Evolutionary conservation across 257 asterid species (phyloP).

Genomic region (Fraxinus americana): DNA sequence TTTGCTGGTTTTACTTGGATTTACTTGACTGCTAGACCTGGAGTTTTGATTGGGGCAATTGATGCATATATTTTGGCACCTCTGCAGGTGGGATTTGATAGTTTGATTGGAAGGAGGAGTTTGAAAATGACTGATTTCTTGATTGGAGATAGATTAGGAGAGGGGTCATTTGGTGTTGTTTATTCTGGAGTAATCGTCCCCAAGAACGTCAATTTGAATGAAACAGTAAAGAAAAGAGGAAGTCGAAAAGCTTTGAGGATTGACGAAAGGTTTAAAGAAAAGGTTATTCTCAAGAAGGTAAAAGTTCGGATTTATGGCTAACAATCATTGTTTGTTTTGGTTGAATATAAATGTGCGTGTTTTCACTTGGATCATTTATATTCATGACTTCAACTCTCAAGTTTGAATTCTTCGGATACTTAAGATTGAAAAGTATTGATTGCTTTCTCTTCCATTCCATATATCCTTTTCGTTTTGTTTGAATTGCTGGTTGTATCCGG

Average conservation of each 20-base stretch:
- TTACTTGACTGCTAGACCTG: constrained; percentile 91
- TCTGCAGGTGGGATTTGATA: constrained; percentile 70
- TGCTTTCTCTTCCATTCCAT: background rate
- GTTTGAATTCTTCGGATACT: background rate
- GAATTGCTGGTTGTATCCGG: background rate
- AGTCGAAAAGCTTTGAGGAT: constrained; percentile 37
- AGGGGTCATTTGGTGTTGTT: constrained; percentile 93
- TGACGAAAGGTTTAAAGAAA: constrained; percentile 63
- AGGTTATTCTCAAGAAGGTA: constrained; percentile 94
- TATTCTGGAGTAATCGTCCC: constrained; percentile 86
- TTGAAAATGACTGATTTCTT: constrained; percentile 72
- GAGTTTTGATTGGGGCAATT: constrained; percentile 83
- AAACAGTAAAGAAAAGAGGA: constrained; percentile 42
- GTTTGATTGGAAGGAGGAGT: constrained; percentile 73
- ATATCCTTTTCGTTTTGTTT: background rate
- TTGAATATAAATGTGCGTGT: too few relatives aligned
- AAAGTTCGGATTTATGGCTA: background rate
- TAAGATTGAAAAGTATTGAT: background rate
- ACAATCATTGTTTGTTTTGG: too few relatives aligned
- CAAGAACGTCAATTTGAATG: constrained; percentile 56
- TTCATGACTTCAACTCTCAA: background rate
- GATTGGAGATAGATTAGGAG: constrained; percentile 77
- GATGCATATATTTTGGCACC: constrained; percentile 87
- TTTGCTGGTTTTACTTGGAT: constrained; percentile 70
- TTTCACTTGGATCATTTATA: too few relatives aligned